Percentiles rank a stretch among this genome's conserved stretches.
phyloP scores from a whole-genome alignment of 805 yeast species.

The Candida xiaguanensis region DNA sequence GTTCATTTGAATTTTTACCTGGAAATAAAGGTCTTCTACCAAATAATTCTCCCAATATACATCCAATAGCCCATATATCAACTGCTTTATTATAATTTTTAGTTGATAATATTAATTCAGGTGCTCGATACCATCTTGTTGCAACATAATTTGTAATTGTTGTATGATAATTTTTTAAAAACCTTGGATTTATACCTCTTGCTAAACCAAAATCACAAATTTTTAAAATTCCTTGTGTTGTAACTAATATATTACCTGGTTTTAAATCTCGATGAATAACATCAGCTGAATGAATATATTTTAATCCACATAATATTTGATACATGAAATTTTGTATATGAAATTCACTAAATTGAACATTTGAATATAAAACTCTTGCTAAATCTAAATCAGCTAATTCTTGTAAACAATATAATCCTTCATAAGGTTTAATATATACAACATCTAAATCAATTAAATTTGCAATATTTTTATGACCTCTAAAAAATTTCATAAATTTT shows the following conservation, averaged over 20 bases:
- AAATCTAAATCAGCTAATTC: conserved; percentile 82
- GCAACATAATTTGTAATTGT: conserved; percentile 84
- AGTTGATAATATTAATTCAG: conserved; percentile 71
- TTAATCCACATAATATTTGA: conserved; percentile 81
- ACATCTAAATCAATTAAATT: conserved; percentile 72
- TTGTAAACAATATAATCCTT: conserved; percentile 86
- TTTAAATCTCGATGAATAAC: conserved; percentile 90
- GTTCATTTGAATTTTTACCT: conserved; percentile 71
- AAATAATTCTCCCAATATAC: conserved; percentile 81
- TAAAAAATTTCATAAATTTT: conserved; percentile 73
- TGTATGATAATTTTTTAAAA: conserved; percentile 27
- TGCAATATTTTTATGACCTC: conserved; percentile 83
- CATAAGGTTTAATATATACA: conserved; percentile 61
- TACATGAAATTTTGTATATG: conserved; percentile 74
- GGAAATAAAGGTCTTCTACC: conserved; percentile 77
- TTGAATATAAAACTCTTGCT: conserved; percentile 73
- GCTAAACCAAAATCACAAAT: conserved; percentile 95
- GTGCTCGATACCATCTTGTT: conserved; percentile 94
- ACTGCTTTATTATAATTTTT: conserved; percentile 60
- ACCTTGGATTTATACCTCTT: conserved; percentile 54
- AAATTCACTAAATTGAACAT: conserved; percentile 76
- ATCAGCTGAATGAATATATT: conserved; percentile 87
- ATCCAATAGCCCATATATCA: conserved; percentile 94
- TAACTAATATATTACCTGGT: conserved; percentile 84
- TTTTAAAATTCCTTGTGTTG: conserved; percentile 69